Percentiles rank a stretch among this genome's conserved stretches.
Conservation (phyloP, 2,329 filamentous ascomycete species). For the Xylaria multiplex region DNA sequence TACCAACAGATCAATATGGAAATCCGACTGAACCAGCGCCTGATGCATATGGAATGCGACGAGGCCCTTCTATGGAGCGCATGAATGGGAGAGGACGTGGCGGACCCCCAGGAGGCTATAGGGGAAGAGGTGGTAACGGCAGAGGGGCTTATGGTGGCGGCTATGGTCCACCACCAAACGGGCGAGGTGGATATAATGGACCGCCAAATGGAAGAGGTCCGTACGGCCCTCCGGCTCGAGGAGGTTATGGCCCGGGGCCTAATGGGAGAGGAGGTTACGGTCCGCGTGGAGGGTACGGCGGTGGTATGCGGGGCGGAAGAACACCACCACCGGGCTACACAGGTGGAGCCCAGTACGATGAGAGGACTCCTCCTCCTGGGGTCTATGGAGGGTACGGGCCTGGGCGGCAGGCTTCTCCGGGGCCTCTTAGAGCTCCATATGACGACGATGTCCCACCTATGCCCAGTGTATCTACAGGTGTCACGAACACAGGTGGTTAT, state of each 20-base stretch:
- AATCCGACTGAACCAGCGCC: slow-evolving; percentile 58
- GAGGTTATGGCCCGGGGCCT: slow-evolving; percentile 49
- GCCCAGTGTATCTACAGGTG: slow-evolving; percentile 50
- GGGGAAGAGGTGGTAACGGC: slow-evolving; percentile 63
- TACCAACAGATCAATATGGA: slow-evolving; percentile 70
- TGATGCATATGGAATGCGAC: slow-evolving; percentile 59
- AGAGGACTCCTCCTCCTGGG: slow-evolving; percentile 45
- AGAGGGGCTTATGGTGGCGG: slow-evolving; percentile 52
- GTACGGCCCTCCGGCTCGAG: slow-evolving; percentile 47
- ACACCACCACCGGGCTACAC: slow-evolving; percentile 58
- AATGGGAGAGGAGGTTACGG: slow-evolving; percentile 49
- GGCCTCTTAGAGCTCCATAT: slow-evolving; percentile 52
- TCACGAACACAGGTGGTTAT: slow-evolving; percentile 49
- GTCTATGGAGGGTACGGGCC: slow-evolving; percentile 46
- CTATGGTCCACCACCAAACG: slow-evolving; percentile 59
- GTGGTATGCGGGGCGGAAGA: slow-evolving; percentile 33
- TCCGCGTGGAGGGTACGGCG: slow-evolving; percentile 33
- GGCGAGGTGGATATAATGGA: slow-evolving; percentile 58
- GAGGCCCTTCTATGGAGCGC: slow-evolving; percentile 59
- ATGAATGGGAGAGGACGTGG: slow-evolving; percentile 67
- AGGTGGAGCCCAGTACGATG: slow-evolving; percentile 53
- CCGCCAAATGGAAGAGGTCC: slow-evolving; percentile 50
- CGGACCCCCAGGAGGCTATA: slow-evolving; percentile 58
- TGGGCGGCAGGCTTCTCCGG: slow-evolving; percentile 52
- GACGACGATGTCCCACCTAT: slow-evolving; percentile 51